A percentile compares a stretch with the other conserved stretches of the same genome.
phyloP scores from a whole-genome alignment of 352 stramenopile genomes.

The Phytophthora pisi region DNA sequence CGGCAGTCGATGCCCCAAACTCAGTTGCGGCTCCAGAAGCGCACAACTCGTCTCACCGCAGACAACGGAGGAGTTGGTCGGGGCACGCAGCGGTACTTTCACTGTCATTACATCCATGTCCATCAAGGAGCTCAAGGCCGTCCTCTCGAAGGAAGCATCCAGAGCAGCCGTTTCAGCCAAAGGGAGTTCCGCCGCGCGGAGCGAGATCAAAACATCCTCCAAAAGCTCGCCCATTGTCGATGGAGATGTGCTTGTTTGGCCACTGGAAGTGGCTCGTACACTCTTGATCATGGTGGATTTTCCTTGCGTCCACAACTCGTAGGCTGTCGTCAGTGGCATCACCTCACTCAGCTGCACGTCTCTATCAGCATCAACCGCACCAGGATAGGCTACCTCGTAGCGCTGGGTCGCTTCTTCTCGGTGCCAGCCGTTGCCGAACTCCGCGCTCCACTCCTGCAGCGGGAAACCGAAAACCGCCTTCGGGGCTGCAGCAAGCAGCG shows the following conservation, averaged over 20 bases:
- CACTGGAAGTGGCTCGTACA: neutral
- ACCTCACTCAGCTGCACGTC: slow-evolving; percentile 15
- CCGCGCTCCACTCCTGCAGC: slow-evolving; percentile 28
- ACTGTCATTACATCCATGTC: slow-evolving; percentile 36
- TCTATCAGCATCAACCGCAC: slow-evolving; percentile 16
- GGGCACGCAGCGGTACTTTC: slow-evolving; percentile 22
- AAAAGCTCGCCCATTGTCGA: slow-evolving; percentile 20
- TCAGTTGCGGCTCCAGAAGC: slow-evolving; percentile 22
- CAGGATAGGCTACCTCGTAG: slow-evolving; percentile 24
- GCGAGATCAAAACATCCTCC: slow-evolving; percentile 17
- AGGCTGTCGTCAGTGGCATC: slow-evolving; percentile 34
- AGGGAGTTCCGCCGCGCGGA: slow-evolving; percentile 20
- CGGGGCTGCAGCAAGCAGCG: slow-evolving; percentile 11
- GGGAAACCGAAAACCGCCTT: slow-evolving; percentile 43
- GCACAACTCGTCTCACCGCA: slow-evolving; percentile 34
- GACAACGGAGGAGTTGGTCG: slow-evolving; percentile 24
- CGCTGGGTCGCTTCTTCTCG: slow-evolving; percentile 19
- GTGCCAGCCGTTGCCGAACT: slow-evolving; percentile 35
- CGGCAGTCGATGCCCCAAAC: slow-evolving; percentile 9
- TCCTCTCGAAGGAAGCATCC: slow-evolving; percentile 34
- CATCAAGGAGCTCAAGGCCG: slow-evolving; percentile 34
- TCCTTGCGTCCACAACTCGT: slow-evolving; percentile 42
- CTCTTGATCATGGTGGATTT: slow-evolving; percentile 21
- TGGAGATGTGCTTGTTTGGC: neutral
- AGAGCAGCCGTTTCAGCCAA: slow-evolving; percentile 16